Base-by-base conservation (phyloP, 2,329 filamentous ascomycete species). In the Aureobasidium lini region DNA sequence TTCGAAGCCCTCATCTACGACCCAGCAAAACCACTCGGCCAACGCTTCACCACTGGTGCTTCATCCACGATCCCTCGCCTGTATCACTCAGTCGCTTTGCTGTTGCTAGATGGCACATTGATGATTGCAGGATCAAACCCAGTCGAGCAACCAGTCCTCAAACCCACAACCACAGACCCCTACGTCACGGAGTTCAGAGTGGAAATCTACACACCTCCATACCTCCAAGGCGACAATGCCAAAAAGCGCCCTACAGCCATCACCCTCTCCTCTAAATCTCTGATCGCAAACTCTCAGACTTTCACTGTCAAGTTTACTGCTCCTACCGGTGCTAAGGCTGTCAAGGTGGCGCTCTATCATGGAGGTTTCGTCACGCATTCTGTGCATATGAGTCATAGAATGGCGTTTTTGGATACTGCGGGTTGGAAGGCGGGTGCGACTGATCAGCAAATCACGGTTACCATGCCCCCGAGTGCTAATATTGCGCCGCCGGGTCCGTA, bases 141-240 rank as follows among this genome's bases (percentile, higher is more conserved):
- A 0, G 79, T 84, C 31, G 77, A 85, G 65, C 78, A 80, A 75
- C 79, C 84, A 36, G 78, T 85, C 67, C 77, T 82, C 10, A 66
- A 71, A 13, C 64, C 79, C 8, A 70, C 75, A 57, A 69, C 73
- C 0, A 65, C 75, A 57, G 69, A 79, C 60, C 79, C 78, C 9
- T 85, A 75, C 67, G 73, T 78, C 16, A 85, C 82, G 1, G 82
- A 86, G 62, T 85, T 84, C 72, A 78, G 82, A 37, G 81, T 84
- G 44, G 83, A 86, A 67, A 80, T 79, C 58, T 85, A 83, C 67
- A 81, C 80, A 31, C 83, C 83, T 42, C 81, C 82, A 3, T 86
- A 86, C 65, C 76, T 85, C 16, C 72, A 76, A 48, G 81, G 80
- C 13, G 75, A 73, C 42, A 80, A 80, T 74, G 2, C 71, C 23